Percentiles rank a stretch among this genome's conserved stretches.
phyloP scores from a whole-genome alignment of 1,284 basidiomycete species.

The Tilletiaria anomala region DNA sequence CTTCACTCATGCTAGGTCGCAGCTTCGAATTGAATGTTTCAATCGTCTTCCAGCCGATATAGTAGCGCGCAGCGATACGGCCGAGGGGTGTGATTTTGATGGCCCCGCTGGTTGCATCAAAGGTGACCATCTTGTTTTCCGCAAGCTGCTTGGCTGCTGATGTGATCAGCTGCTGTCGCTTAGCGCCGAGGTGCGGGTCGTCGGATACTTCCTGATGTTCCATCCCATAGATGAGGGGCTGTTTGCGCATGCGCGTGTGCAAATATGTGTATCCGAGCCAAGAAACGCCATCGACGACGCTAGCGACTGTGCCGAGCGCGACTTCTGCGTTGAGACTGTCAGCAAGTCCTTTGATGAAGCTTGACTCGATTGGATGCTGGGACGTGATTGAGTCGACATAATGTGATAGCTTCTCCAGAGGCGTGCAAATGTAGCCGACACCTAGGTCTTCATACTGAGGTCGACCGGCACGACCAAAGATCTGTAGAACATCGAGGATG shows the following conservation, averaged over 20 bases:
- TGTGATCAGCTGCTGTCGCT: constrained; percentile 59
- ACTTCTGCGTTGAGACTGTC: constrained; percentile 94
- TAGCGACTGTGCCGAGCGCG: constrained; percentile 82
- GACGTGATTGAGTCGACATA: constrained; percentile 80
- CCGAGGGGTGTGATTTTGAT: constrained; percentile 75
- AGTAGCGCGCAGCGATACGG: constrained; percentile 89
- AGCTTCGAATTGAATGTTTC: constrained; percentile 78
- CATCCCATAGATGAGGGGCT: constrained; percentile 80
- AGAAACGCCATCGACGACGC: constrained; percentile 68
- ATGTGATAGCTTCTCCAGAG: constrained; percentile 79
- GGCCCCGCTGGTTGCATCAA: constrained; percentile 43
- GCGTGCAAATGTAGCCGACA: constrained; percentile 92
- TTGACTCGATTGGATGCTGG: constrained; percentile 88
- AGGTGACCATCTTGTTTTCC: constrained; percentile 69
- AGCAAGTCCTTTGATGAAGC: constrained; percentile 65
- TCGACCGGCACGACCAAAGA: constrained; percentile 92
- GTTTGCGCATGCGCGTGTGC: constrained; percentile 85
- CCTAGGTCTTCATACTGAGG: constrained; percentile 90
- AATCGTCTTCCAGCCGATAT: constrained; percentile 73
- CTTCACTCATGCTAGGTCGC: constrained; percentile 75
- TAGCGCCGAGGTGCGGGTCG: constrained; percentile 63
- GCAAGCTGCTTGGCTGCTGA: constrained; percentile 58
- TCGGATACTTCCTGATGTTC: constrained; percentile 56
- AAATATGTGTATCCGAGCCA: constrained; percentile 98
- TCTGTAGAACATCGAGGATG: constrained; percentile 84